These are phyloP conservation scores for Xylaria hypoxylon DNA, from an alignment of 2,329 filamentous ascomycete genomes.

Conservation along the genomic window DNA sequence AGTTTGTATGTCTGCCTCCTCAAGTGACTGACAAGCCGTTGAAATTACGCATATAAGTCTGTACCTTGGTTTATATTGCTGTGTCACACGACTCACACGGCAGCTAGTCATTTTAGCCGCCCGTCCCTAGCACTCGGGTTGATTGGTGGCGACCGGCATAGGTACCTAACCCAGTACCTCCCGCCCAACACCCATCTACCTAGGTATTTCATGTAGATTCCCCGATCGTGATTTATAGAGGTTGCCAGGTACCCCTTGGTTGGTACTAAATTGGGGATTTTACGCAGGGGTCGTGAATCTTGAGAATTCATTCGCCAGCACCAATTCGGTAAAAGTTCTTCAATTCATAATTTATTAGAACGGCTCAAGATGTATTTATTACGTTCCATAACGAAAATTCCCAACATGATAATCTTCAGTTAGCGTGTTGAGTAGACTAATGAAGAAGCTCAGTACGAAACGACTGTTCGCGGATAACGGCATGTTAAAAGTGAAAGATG, in stretches of 20 bases:
- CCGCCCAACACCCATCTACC: conserved; percentile 5
- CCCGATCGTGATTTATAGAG: background rate
- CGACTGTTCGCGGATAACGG: background rate
- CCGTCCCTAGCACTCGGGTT: conserved; percentile 10
- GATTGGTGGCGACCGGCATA: background rate
- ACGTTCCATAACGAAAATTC: too few relatives aligned
- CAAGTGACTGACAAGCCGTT: background rate
- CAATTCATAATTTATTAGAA: too few relatives aligned
- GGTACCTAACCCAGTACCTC: conserved; percentile 26
- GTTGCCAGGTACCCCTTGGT: too few relatives aligned
- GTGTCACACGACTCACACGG: background rate
- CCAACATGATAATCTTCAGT: too few relatives aligned
- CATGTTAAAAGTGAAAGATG: background rate
- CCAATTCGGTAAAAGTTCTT: background rate
- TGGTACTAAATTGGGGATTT: background rate
- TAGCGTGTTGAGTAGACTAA: too few relatives aligned
- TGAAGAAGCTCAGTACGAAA: too few relatives aligned
- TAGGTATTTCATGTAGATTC: background rate
- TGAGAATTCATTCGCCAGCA: background rate
- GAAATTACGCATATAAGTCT: background rate
- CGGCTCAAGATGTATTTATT: too few relatives aligned
- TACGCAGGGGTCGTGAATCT: background rate
- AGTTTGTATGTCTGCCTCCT: background rate
- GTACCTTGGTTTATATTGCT: too few relatives aligned
- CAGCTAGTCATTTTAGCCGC: conserved; percentile 29